Evolutionary conservation across 495 filamentous ascomycete genomes (phyloP).

Genomic region (Durotheca rogersii): DNA sequence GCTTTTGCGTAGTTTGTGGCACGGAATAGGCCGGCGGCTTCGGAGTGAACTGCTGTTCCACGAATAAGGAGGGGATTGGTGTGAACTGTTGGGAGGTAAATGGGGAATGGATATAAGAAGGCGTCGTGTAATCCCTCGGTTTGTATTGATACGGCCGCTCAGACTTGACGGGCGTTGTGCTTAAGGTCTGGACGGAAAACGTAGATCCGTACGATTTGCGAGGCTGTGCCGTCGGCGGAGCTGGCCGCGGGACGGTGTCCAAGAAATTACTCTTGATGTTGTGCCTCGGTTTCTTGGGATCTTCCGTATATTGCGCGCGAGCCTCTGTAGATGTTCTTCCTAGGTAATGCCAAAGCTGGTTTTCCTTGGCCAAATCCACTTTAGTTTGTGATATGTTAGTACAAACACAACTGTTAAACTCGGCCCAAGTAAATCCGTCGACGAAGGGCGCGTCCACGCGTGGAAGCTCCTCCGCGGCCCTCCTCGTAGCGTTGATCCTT

Average conservation of each 20-base stretch:
- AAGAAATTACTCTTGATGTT: slow-evolving; percentile 63
- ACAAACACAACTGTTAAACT: slow-evolving; percentile 66
- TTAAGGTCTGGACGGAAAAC: slow-evolving; percentile 33
- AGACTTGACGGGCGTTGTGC: slow-evolving; percentile 23
- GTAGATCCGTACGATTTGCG: slow-evolving; percentile 37
- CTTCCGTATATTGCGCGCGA: slow-evolving; percentile 87
- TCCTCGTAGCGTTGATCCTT: slow-evolving; percentile 56
- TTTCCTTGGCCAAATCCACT: slow-evolving; percentile 65
- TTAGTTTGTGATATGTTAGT: slow-evolving; percentile 46
- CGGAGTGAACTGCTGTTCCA: slow-evolving; percentile 25
- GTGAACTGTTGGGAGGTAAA: slow-evolving; percentile 45
- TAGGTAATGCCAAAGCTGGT: slow-evolving; percentile 89
- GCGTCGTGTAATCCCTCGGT: slow-evolving; percentile 44
- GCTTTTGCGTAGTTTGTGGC: slow-evolving; percentile 11
- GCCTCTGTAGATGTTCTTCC: slow-evolving; percentile 85
- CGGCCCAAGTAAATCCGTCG: slow-evolving; percentile 72
- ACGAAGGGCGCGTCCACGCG: slow-evolving; percentile 70
- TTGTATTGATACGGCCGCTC: slow-evolving; percentile 58
- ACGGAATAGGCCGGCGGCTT: slow-evolving; percentile 17
- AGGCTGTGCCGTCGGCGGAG: slow-evolving; percentile 32
- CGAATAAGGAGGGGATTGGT: slow-evolving; percentile 30
- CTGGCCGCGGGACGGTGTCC: slow-evolving; percentile 59
- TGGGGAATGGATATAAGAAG: slow-evolving; percentile 34
- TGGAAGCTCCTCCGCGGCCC: slow-evolving; percentile 60
- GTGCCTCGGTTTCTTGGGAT: slow-evolving; percentile 58